phyloP scores from a whole-genome alignment of 345 rosid species.

The Syzygium aromaticum region DNA sequence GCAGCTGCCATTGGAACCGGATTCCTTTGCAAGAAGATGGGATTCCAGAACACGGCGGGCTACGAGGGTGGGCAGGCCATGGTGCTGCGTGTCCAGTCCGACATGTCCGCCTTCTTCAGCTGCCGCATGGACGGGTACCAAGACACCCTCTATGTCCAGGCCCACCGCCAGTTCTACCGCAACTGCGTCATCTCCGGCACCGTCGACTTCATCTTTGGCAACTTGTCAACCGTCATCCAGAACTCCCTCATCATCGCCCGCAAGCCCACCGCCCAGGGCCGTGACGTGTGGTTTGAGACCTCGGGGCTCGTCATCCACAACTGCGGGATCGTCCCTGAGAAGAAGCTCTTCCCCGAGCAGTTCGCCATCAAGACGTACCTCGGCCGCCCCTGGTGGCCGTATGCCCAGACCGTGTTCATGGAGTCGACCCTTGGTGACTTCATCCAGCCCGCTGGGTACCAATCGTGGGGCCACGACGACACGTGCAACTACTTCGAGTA shows the following conservation, averaged over 20 bases:
- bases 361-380: slow-evolving; percentile 35
- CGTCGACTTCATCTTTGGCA: slow-evolving; percentile 72
- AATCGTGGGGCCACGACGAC: slow-evolving; percentile 28
- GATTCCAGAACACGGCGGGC: slow-evolving; percentile 70
- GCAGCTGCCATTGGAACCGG: slow-evolving; percentile 47
- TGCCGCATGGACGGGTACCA: slow-evolving; percentile 63
- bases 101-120: slow-evolving; percentile 40
- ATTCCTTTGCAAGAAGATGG: slow-evolving; percentile 51
- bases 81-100: slow-evolving; percentile 46
- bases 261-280: slow-evolving; percentile 55
- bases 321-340: slow-evolving; percentile 68
- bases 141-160: slow-evolving; percentile 51
- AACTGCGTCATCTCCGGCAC: slow-evolving; percentile 61
- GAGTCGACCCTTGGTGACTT: slow-evolving; percentile 48
- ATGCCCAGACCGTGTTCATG: slow-evolving; percentile 42
- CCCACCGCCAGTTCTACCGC: slow-evolving; percentile 55
- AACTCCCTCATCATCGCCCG: slow-evolving; percentile 53
- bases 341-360: slow-evolving; percentile 22
- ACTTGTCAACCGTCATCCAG: slow-evolving; percentile 42
- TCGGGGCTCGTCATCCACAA: slow-evolving; percentile 59
- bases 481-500: slow-evolving; percentile 35
- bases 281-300: slow-evolving; percentile 10
- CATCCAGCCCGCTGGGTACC: slow-evolving; percentile 60
- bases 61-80: slow-evolving; percentile 57
- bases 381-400: slow-evolving; percentile 71